These are phyloP conservation scores for Graphilbum sp. DNA, from an alignment of 2,329 filamentous ascomycete species.

Conservation along the genomic window DNA sequence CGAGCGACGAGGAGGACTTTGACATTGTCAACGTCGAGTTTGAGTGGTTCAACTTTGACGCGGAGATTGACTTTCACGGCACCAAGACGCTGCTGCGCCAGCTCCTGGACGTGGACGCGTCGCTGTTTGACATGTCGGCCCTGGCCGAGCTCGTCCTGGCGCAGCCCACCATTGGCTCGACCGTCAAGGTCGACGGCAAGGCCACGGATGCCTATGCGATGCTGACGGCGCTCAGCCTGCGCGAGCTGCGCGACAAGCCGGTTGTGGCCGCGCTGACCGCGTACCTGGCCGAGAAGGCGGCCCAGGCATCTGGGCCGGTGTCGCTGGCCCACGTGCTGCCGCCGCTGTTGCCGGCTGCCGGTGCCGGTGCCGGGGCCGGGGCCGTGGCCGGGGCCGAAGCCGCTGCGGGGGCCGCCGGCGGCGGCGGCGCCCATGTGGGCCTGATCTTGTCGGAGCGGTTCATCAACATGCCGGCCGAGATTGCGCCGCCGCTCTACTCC, in stretches of 20 bases:
- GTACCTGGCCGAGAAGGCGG: conserved; percentile 50
- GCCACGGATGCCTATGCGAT: conserved; percentile 87
- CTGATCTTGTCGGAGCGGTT: conserved; percentile 82
- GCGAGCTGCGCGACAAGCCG: conserved; percentile 60
- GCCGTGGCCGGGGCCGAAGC: not conserved
- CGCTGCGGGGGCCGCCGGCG: conserved; percentile 21
- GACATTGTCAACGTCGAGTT: conserved; percentile 93
- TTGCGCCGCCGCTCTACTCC: conserved; percentile 82
- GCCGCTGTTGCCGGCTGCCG: conserved; percentile 30
- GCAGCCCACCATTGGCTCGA: conserved; percentile 78
- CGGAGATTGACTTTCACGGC: conserved; percentile 84
- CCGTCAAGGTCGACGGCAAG: conserved; percentile 92
- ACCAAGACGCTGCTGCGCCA: conserved; percentile 81
- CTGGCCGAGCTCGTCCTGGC: conserved; percentile 71
- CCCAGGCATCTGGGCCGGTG: conserved; percentile 35
- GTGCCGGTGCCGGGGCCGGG: conserved; percentile 19
- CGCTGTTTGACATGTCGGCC: conserved; percentile 73
- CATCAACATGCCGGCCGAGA: conserved; percentile 92
- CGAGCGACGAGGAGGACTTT: conserved; percentile 45
- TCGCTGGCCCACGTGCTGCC: conserved; percentile 22
- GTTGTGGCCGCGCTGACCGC: conserved; percentile 52
- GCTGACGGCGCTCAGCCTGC: conserved; percentile 71
- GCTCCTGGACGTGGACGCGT: conserved; percentile 75
- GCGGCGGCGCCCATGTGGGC: conserved; percentile 41
- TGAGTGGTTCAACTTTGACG: conserved; percentile 94